Conservation (phyloP, 2,329 filamentous ascomycete species). For the Exophiala xenobiotica region DNA sequence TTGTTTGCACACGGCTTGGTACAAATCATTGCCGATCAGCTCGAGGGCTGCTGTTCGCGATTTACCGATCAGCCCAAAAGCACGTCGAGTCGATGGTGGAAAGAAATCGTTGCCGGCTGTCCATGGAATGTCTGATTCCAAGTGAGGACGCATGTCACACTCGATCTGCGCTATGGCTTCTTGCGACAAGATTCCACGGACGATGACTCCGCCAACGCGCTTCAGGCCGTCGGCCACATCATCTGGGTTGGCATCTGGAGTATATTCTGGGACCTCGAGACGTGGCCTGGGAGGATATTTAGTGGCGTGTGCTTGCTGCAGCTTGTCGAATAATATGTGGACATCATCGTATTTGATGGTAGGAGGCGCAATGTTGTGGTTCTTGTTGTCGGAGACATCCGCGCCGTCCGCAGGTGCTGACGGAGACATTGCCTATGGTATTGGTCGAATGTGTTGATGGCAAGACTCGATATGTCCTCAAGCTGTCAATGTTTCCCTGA, state of each 20-base stretch:
- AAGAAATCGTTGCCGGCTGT: constrained; percentile 12
- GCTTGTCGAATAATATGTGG: background rate
- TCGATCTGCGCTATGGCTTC: constrained; percentile 10
- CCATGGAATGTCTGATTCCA: constrained; percentile 13
- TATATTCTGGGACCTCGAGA: background rate
- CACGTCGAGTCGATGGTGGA: constrained; percentile 11
- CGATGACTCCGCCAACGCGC: constrained; percentile 6
- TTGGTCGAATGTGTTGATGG: background rate
- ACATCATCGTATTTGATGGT: background rate
- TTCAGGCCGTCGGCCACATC: constrained; percentile 6
- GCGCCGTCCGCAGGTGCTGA: background rate
- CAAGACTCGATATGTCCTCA: no score
- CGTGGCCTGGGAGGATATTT: background rate
- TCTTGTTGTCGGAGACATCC: background rate
- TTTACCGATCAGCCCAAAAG: constrained; percentile 12
- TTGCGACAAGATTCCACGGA: constrained; percentile 1
- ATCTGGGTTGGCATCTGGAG: background rate
- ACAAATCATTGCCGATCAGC: constrained; percentile 32
- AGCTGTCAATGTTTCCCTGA: background rate
- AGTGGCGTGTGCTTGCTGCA: background rate
- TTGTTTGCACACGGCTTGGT: constrained; percentile 28
- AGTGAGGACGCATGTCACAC: constrained; percentile 3
- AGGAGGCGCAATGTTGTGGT: background rate
- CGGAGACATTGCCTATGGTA: background rate
- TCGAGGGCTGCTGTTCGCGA: constrained; percentile 1